Conservation (phyloP, 352 stramenopile genomes). For the Poterioochromonas sp. region DNA sequence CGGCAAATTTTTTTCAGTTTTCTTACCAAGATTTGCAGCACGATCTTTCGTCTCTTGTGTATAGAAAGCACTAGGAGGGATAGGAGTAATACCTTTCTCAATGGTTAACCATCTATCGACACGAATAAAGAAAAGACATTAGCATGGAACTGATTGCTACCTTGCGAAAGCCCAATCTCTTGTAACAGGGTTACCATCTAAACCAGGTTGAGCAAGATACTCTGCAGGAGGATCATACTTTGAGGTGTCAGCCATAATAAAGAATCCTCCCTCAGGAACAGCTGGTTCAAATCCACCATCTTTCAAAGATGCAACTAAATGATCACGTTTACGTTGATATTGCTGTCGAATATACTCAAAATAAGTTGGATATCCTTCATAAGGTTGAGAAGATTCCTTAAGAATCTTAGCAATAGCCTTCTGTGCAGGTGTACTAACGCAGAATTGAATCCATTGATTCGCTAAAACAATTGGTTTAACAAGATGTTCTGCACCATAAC, state of each 20-base stretch:
- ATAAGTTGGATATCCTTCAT: slow-evolving; percentile 40
- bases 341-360: slow-evolving; percentile 59
- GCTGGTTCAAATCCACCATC: slow-evolving; percentile 72
- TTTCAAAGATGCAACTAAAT: slow-evolving; percentile 66
- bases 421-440: slow-evolving; percentile 71
- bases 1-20: slow-evolving; percentile 12
- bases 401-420: slow-evolving; percentile 72
- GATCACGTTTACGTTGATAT: slow-evolving; percentile 53
- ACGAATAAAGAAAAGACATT: no score
- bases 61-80: slow-evolving; percentile 83
- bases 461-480: slow-evolving; percentile 50
- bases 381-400: slow-evolving; percentile 53
- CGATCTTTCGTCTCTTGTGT: slow-evolving; percentile 64
- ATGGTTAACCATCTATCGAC: slow-evolving; percentile 82
- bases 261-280: slow-evolving; percentile 84
- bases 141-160: no score
- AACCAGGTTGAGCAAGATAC: slow-evolving; percentile 43
- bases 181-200: slow-evolving; percentile 47
- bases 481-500: slow-evolving; percentile 55
- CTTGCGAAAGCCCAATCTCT: slow-evolving; percentile 56
- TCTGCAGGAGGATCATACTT: slow-evolving; percentile 43
- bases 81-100: slow-evolving; percentile 74
- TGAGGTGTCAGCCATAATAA: slow-evolving; percentile 69
- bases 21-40: slow-evolving; percentile 43
- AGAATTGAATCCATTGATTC: slow-evolving; percentile 64